phyloP scores from a whole-genome alignment of 345 rosid species.

The Rubroshorea leprosula region DNA sequence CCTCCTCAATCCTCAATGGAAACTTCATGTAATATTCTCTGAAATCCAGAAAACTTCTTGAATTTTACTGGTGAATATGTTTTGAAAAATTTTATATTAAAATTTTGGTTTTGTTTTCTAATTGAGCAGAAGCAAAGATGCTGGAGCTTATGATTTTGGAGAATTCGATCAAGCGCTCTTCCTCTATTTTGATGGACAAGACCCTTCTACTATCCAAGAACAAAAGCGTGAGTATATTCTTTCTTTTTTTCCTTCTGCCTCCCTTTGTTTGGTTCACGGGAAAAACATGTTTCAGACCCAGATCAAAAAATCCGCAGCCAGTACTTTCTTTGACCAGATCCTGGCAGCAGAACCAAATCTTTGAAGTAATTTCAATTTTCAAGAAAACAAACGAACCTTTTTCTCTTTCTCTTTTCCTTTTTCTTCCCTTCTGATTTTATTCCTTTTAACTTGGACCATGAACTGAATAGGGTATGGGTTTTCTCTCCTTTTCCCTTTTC shows the following conservation, averaged over 20 bases:
- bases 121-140: conserved; percentile 31
- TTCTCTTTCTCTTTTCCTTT: conserved; percentile 17
- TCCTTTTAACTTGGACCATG: too few relatives aligned
- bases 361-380: conserved; percentile 15
- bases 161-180: conserved; percentile 95
- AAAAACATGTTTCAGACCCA: conserved; percentile 43
- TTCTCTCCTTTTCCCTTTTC: conserved; percentile 2
- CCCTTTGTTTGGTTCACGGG: conserved; percentile 38
- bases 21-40: conserved; percentile 55
- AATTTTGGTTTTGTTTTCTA: background rate
- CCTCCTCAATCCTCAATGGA: conserved; percentile 43
- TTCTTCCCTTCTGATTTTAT: conserved; percentile 6
- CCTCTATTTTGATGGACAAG: conserved; percentile 90
- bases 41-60: background rate
- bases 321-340: conserved; percentile 81
- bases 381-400: conserved; percentile 6
- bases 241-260: conserved; percentile 7
- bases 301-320: conserved; percentile 27
- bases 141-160: conserved; percentile 60
- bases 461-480: background rate
- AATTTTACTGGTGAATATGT: background rate
- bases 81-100: background rate
- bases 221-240: conserved; percentile 55
- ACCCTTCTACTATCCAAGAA: conserved; percentile 49
- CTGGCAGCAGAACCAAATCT: conserved; percentile 31